A percentile compares a stretch with the other conserved stretches of the same genome.
These are phyloP conservation scores for Ilex aquifolium DNA, from an alignment of 257 asterid genomes.

Conservation along the genomic window DNA sequence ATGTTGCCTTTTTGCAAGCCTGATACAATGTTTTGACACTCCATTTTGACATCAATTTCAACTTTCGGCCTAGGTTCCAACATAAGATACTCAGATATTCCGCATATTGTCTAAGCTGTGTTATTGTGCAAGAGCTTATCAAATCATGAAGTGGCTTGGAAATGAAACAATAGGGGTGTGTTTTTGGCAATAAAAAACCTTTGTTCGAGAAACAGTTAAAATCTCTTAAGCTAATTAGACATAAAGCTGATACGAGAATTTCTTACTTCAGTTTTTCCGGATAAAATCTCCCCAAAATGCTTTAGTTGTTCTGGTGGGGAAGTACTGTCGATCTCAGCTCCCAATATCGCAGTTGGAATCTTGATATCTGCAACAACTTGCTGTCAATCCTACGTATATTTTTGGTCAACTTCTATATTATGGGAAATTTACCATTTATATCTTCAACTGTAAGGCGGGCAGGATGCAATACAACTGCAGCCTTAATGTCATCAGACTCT, in stretches of 20 bases:
- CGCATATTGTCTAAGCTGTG: background rate
- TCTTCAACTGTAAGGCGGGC: conserved; percentile 40
- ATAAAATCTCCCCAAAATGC: no score
- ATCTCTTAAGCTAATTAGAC: no score
- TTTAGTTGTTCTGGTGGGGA: conserved; percentile 34
- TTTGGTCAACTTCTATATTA: no score
- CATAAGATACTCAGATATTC: background rate
- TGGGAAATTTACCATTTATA: conserved; percentile 34
- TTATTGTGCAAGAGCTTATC: no score
- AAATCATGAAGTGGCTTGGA: no score
- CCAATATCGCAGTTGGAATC: conserved; percentile 51
- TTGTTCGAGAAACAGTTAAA: no score
- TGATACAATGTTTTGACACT: background rate
- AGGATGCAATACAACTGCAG: conserved; percentile 68
- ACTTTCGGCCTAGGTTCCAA: background rate
- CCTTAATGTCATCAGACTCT: conserved; percentile 43
- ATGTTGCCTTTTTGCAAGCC: background rate
- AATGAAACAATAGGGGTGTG: no score
- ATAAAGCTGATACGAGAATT: no score
- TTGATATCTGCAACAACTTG: conserved; percentile 39
- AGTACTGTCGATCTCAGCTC: conserved; percentile 47
- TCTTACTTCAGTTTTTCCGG: no score
- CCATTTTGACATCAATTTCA: no score
- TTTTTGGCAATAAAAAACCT: no score
- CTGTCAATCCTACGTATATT: no score